phyloP scores from a whole-genome alignment of 1,284 basidiomycete species.

The Dichomitus squalens region DNA sequence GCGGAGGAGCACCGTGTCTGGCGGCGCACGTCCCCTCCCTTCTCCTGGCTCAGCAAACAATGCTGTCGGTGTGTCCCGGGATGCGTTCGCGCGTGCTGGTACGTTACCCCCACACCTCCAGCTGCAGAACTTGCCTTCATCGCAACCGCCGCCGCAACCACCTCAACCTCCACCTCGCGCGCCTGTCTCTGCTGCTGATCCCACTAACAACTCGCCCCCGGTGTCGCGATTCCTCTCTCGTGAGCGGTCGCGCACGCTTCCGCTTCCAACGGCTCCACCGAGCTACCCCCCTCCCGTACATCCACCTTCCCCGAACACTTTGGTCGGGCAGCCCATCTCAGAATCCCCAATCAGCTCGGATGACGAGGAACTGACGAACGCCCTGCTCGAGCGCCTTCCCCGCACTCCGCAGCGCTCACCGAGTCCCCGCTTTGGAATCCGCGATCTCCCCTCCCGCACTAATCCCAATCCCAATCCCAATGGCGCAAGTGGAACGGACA shows the following conservation, averaged over 20 bases:
- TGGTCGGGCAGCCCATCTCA: slow-evolving; percentile 7
- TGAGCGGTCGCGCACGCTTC: slow-evolving; percentile 25
- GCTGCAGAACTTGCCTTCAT: slow-evolving; percentile 10
- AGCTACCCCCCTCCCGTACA: slow-evolving; percentile 17
- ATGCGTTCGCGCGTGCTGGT: slow-evolving; percentile 5
- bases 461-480: background rate
- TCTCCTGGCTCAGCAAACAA: slow-evolving; percentile 10
- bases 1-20: slow-evolving; percentile 18
- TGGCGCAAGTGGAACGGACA: background rate
- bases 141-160: slow-evolving; percentile 1
- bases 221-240: slow-evolving; percentile 13
- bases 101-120: slow-evolving; percentile 19
- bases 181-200: background rate
- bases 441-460: slow-evolving; percentile 22
- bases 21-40: slow-evolving; percentile 7
- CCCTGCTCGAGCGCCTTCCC: slow-evolving; percentile 26
- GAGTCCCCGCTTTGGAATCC: slow-evolving; percentile 34
- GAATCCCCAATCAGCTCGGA: slow-evolving; percentile 26
- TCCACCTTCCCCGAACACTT: slow-evolving; percentile 1
- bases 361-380: slow-evolving; percentile 32
- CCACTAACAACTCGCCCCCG: background rate
- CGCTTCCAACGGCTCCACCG: slow-evolving; percentile 19
- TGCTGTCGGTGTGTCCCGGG: slow-evolving; percentile 4
- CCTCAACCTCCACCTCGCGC: background rate
- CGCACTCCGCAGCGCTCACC: slow-evolving; percentile 16